Conservation (phyloP, 2,329 filamentous ascomycete species). For the Aspergillus fumigatus region DNA sequence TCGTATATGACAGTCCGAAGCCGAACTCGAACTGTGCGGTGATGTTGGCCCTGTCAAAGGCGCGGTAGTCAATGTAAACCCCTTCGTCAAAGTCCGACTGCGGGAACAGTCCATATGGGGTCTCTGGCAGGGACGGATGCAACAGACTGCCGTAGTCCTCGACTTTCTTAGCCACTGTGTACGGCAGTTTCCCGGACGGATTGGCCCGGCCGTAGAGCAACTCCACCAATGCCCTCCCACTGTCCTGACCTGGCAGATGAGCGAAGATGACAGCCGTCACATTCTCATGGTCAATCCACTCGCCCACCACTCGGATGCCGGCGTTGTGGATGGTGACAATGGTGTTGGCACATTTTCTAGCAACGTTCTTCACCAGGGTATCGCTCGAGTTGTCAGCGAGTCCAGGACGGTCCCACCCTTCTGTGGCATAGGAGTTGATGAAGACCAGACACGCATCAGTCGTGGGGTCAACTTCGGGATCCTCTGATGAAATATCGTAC, state of each 20-base stretch:
- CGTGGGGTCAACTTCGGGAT: conserved; percentile 14
- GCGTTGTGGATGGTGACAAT: conserved; percentile 64
- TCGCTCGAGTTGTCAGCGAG: conserved; percentile 46
- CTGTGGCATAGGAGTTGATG: conserved; percentile 49
- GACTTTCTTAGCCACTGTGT: conserved; percentile 55
- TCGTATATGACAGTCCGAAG: conserved; percentile 30
- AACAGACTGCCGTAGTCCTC: conserved; percentile 49
- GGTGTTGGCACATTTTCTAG: conserved; percentile 56
- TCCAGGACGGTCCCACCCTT: conserved; percentile 34
- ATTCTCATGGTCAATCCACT: conserved; percentile 59
- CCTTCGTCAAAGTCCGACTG: conserved; percentile 47
- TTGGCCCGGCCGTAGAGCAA: conserved; percentile 56
- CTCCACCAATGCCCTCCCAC: conserved; percentile 52
- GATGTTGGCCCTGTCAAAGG: conserved; percentile 44
- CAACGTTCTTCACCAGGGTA: conserved; percentile 53
- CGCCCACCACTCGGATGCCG: conserved; percentile 52
- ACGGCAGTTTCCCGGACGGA: conserved; percentile 57
- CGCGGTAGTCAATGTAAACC: conserved; percentile 51
- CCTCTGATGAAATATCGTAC: conserved; percentile 16
- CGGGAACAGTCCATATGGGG: conserved; percentile 15
- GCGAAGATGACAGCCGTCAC: conserved; percentile 61
- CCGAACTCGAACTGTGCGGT: conserved; percentile 37
- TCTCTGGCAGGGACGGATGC: conserved; percentile 10
- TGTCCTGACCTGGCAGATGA: conserved; percentile 62
- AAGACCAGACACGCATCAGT: conserved; percentile 49